phyloP scores from a whole-genome alignment of 2,329 filamentous ascomycete species.

The Aureobasidium lini region DNA sequence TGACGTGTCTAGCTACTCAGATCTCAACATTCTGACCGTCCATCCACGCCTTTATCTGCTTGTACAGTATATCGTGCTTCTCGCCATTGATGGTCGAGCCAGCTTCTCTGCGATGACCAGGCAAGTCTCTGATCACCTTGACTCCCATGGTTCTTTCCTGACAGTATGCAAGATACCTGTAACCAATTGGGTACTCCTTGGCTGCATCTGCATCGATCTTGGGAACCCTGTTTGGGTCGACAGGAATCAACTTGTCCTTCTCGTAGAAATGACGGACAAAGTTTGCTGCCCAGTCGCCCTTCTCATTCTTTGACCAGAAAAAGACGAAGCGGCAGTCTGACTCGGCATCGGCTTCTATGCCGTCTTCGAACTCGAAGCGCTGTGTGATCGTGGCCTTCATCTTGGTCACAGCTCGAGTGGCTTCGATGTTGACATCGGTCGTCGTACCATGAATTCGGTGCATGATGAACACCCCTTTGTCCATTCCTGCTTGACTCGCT shows the following conservation, averaged over 20 bases:
- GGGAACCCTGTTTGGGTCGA: conserved; percentile 38
- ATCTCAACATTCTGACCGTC: conserved; percentile 29
- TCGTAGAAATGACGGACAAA: conserved; percentile 46
- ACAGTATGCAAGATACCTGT: conserved; percentile 39
- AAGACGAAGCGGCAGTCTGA: conserved; percentile 34
- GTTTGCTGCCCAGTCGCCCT: conserved; percentile 35
- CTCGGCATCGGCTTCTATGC: conserved; percentile 38
- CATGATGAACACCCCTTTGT: conserved; percentile 39
- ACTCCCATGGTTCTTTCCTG: conserved; percentile 42
- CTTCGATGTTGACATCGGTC: conserved; percentile 36
- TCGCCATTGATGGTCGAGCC: conserved; percentile 29
- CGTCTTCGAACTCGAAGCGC: conserved; percentile 36
- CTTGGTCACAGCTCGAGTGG: conserved; percentile 38
- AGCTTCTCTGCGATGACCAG: conserved; percentile 35
- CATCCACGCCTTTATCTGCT: conserved; percentile 38
- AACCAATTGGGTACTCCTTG: conserved; percentile 36
- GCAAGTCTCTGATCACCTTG: conserved; percentile 38
- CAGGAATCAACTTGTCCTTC: conserved; percentile 44
- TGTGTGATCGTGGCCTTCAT: conserved; percentile 47
- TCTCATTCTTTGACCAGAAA: conserved; percentile 19
- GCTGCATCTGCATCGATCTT: conserved; percentile 35
- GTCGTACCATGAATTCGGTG: conserved; percentile 37
- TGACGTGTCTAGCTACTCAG: background rate
- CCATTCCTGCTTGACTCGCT: conserved; percentile 34
- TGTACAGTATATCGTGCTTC: conserved; percentile 41